phyloP scores from a whole-genome alignment of 352 stramenopile species.

The Phytophthora ramorum region DNA sequence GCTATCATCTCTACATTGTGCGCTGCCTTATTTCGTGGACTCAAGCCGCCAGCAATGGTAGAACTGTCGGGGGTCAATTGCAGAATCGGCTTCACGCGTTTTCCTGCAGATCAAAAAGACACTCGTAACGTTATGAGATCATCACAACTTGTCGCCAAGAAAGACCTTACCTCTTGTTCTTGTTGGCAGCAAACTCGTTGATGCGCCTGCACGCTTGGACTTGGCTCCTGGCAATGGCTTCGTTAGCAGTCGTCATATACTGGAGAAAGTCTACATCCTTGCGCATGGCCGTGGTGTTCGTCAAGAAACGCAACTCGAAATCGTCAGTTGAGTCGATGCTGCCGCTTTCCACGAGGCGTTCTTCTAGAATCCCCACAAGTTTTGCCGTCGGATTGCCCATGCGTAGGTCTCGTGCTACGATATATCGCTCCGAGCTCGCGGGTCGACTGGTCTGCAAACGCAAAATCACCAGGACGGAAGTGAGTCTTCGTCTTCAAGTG shows the following conservation, averaged over 20 bases:
- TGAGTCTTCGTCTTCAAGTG: background rate
- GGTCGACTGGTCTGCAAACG: constrained; percentile 72
- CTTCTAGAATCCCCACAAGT: constrained; percentile 40
- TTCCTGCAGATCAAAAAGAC: constrained; percentile 19
- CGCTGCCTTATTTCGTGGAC: background rate
- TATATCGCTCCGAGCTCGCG: constrained; percentile 81
- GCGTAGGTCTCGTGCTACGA: constrained; percentile 51
- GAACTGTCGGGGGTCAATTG: constrained; percentile 42
- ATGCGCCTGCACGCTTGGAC: constrained; percentile 51
- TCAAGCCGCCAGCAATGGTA: constrained; percentile 51
- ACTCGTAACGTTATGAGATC: background rate
- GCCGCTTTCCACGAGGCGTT: constrained; percentile 22
- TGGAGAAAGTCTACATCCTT: constrained; percentile 47
- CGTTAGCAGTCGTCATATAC: constrained; percentile 50
- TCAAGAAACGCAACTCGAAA: constrained; percentile 24
- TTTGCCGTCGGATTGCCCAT: constrained; percentile 15
- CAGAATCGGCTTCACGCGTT: constrained; percentile 11
- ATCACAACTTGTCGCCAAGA: background rate
- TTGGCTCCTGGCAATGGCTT: constrained; percentile 43
- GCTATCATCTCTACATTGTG: background rate
- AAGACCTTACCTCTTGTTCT: constrained; percentile 30
- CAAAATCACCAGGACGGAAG: constrained; percentile 5
- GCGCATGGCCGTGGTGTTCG: constrained; percentile 14
- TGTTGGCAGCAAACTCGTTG: constrained; percentile 36
- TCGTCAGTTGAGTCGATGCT: background rate